These are phyloP conservation scores for Populus hybrid DNA, from an alignment of 441 rosid genomes.

Conservation along the genomic window DNA sequence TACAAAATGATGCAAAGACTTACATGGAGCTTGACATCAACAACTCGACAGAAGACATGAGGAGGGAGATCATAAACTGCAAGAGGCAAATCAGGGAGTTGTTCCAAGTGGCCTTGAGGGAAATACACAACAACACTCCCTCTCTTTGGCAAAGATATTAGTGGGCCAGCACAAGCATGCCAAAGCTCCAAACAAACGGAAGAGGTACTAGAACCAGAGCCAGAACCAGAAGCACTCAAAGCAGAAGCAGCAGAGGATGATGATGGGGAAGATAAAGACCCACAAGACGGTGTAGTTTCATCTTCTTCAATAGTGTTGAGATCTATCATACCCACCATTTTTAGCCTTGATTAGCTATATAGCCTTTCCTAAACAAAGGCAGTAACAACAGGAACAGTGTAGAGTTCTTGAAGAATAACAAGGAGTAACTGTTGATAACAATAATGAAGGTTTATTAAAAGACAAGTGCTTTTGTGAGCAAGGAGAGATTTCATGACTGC, in stretches of 20 bases:
- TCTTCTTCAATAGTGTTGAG: constrained; percentile 89
- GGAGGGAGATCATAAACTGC: constrained; percentile 64
- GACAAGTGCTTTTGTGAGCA: constrained; percentile 8
- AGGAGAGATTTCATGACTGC: constrained; percentile 36
- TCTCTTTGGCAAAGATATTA: constrained; percentile 76
- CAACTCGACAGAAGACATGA: constrained; percentile 82
- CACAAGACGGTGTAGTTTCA: constrained; percentile 57
- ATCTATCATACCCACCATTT: constrained; percentile 83
- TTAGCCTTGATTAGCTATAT: neutral
- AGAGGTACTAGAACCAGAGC: constrained; percentile 15
- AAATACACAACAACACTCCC: constrained; percentile 80
- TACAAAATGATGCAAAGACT: constrained; percentile 10
- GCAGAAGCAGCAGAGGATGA: constrained; percentile 56
- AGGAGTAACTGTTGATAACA: neutral
- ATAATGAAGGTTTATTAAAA: neutral
- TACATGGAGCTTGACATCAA: constrained; percentile 95
- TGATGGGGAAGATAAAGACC: constrained; percentile 49
- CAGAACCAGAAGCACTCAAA: constrained; percentile 33
- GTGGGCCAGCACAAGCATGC: constrained; percentile 99
- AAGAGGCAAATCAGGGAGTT: constrained; percentile 55
- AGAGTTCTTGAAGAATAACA: neutral
- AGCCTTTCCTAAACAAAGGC: neutral
- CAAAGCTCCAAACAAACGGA: constrained; percentile 87
- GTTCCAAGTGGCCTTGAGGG: constrained; percentile 95
- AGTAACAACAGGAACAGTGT: neutral